Conservation (phyloP, 768 basidiomycete genomes). For the Lactarius hatsudake region DNA sequence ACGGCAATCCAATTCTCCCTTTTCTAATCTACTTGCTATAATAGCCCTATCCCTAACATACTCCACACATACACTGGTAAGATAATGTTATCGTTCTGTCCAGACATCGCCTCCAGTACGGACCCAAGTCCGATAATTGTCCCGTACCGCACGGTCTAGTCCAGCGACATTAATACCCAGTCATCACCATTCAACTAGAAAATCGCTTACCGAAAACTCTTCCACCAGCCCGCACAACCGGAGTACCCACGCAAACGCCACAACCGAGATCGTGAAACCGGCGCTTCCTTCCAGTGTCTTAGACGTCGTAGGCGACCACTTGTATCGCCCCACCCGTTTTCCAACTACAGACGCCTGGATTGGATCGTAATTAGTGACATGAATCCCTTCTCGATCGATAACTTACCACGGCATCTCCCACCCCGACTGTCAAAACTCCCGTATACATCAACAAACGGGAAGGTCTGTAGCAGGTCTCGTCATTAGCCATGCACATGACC, state of each 20-base stretch:
- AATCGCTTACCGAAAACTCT: slow-evolving; percentile 65
- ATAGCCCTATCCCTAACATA: slow-evolving; percentile 42
- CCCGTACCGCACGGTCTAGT: slow-evolving; percentile 64
- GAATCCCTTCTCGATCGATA: not conserved
- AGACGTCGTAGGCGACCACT: slow-evolving; percentile 79
- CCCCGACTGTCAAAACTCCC: slow-evolving; percentile 83
- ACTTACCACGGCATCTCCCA: slow-evolving; percentile 90
- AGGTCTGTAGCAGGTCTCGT: slow-evolving; percentile 35
- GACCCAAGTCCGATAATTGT: slow-evolving; percentile 61
- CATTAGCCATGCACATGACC: slow-evolving; percentile 12
- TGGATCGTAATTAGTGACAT: slow-evolving; percentile 7
- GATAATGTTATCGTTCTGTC: slow-evolving; percentile 97
- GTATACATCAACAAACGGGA: slow-evolving; percentile 64
- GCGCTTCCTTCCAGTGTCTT: slow-evolving; percentile 93
- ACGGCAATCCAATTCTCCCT: slow-evolving; percentile 2
- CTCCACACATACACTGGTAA: slow-evolving; percentile 97
- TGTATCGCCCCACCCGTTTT: slow-evolving; percentile 71
- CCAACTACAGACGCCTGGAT: slow-evolving; percentile 90
- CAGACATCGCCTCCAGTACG: slow-evolving; percentile 84
- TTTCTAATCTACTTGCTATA: not conserved
- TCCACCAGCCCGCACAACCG: slow-evolving; percentile 69
- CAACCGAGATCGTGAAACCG: slow-evolving; percentile 74
- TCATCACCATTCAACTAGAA: not conserved
- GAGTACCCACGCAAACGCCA: slow-evolving; percentile 65
- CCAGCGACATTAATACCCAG: slow-evolving; percentile 16